Evolutionary conservation across 1,284 basidiomycete species (phyloP).

Genomic region (Pseudozyma flocculosa): DNA sequence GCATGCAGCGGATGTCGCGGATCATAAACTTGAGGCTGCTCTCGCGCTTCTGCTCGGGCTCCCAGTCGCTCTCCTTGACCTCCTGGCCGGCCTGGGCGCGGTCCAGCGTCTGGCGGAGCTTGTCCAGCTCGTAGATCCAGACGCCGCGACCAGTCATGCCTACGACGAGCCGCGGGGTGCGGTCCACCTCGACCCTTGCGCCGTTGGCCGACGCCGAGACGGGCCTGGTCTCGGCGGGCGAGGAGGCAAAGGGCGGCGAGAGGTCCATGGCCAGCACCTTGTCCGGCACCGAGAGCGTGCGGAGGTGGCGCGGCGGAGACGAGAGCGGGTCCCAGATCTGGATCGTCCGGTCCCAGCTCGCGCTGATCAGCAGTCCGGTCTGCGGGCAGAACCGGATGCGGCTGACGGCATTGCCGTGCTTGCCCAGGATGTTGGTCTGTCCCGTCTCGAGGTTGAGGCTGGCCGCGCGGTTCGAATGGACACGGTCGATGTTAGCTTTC

Average conservation of each 20-base stretch:
- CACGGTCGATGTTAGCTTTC: no score
- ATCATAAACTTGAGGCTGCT: constrained; percentile 95
- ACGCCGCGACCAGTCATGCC: constrained; percentile 46
- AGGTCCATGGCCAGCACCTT: constrained; percentile 54
- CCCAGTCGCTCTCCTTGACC: constrained; percentile 22
- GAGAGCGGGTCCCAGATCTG: constrained; percentile 33
- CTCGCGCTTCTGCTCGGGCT: constrained; percentile 71
- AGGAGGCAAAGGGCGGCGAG: constrained; percentile 16
- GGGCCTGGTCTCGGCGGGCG: background rate
- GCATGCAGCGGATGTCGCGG: constrained; percentile 84
- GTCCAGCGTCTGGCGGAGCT: constrained; percentile 28
- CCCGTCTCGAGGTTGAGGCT: constrained; percentile 41
- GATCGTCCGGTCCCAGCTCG: constrained; percentile 37
- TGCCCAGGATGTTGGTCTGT: constrained; percentile 44
- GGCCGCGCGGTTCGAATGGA: no score
- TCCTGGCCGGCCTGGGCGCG: constrained; percentile 5
- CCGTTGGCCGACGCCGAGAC: constrained; percentile 1
- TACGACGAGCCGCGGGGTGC: constrained; percentile 42
- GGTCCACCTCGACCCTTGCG: constrained; percentile 4
- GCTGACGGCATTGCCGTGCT: constrained; percentile 42
- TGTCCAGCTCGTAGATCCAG: constrained; percentile 38
- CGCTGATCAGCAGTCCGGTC: constrained; percentile 32
- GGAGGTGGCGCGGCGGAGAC: constrained; percentile 6
- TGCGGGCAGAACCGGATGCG: constrained; percentile 40
- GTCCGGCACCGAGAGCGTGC: constrained; percentile 37